phyloP scores from a whole-genome alignment of 805 yeast species.

The Candida tammaniensis region DNA sequence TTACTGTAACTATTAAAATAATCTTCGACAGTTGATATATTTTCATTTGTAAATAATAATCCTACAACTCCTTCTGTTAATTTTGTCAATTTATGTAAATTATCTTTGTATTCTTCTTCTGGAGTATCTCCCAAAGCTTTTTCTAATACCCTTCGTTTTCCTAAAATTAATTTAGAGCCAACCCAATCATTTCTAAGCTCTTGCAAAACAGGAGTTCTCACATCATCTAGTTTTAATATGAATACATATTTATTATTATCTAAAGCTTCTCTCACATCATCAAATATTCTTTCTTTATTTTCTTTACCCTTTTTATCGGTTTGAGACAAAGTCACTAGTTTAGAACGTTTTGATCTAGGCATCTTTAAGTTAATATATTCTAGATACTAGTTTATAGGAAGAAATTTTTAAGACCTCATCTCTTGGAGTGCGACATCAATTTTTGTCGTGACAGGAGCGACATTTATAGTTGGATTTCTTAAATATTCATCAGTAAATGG shows the following conservation, averaged over 20 bases:
- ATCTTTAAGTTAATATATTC: conserved; percentile 34
- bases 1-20: conserved; percentile 77
- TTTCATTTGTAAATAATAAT: conserved; percentile 83
- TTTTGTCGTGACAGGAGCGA: too few relatives aligned
- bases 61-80: conserved; percentile 79
- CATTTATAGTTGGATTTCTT: conserved; percentile 1
- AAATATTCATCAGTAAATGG: conserved; percentile 5
- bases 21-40: conserved; percentile 82
- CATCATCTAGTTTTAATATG: conserved; percentile 85
- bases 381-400: conserved; percentile 1
- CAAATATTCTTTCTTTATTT: conserved; percentile 86
- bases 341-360: conserved; percentile 98
- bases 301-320: conserved; percentile 95
- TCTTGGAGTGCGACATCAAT: conserved; percentile 3
- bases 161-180: conserved; percentile 85
- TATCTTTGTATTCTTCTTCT: conserved; percentile 88
- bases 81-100: conserved; percentile 66
- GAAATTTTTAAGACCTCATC: conserved; percentile 21
- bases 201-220: conserved; percentile 93
- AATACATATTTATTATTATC: conserved; percentile 78
- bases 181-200: conserved; percentile 90
- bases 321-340: conserved; percentile 91
- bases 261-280: conserved; percentile 79
- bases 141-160: conserved; percentile 88
- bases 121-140: conserved; percentile 87